Evolutionary conservation across 2,329 filamentous ascomycete genomes (phyloP).

Genomic region (Bipolaris sorokiniana): DNA sequence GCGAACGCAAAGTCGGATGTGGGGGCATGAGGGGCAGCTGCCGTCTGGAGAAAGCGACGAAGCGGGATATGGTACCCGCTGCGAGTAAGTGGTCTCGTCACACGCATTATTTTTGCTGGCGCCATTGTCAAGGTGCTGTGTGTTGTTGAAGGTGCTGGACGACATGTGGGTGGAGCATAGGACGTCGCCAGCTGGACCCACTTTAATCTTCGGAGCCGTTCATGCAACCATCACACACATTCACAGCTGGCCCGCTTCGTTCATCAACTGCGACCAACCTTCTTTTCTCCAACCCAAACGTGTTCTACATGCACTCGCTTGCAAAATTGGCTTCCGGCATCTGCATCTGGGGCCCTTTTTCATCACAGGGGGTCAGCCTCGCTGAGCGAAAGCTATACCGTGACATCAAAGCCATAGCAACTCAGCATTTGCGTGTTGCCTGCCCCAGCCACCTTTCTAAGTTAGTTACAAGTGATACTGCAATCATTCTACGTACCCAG

Average conservation of each 20-base stretch:
- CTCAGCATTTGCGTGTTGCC: too few species aligned
- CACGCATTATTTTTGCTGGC: constrained; percentile 15
- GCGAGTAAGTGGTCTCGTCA: constrained; percentile 28
- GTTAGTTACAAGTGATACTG: too few species aligned
- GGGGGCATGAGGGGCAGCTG: constrained; percentile 34
- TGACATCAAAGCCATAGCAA: too few species aligned
- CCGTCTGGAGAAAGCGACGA: constrained; percentile 37
- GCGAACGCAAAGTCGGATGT: constrained; percentile 64
- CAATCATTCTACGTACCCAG: too few species aligned
- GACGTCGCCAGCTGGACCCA: background rate
- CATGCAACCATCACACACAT: background rate
- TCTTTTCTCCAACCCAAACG: background rate
- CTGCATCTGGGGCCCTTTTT: too few species aligned
- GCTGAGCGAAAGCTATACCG: too few species aligned
- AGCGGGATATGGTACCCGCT: constrained; percentile 13
- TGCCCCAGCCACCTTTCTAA: too few species aligned
- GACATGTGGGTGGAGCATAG: background rate
- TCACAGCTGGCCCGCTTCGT: background rate
- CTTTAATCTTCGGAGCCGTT: background rate
- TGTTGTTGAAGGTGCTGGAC: constrained; percentile 1
- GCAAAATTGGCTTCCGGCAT: too few species aligned
- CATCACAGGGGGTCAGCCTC: too few species aligned
- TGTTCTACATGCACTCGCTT: too few species aligned
- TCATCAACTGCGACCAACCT: background rate
- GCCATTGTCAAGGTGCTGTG: constrained; percentile 4